Percentiles rank a stretch among this genome's conserved stretches.
phyloP scores from a whole-genome alignment of 139 green algal genomes.

The Micromonas commoda region DNA sequence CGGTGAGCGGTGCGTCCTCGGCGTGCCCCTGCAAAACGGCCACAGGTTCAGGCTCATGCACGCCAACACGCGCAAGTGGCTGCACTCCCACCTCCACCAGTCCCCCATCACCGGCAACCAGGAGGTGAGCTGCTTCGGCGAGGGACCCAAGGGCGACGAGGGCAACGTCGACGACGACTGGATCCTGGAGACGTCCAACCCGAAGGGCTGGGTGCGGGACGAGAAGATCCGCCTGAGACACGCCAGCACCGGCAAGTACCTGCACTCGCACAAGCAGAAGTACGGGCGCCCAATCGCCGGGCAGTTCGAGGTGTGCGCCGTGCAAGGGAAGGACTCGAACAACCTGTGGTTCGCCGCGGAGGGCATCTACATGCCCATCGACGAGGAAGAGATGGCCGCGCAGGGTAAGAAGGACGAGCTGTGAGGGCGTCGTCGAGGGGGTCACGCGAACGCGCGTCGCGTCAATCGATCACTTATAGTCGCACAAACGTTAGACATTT shows the following conservation, averaged over 20 bases:
- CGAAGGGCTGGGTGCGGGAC: slow-evolving; percentile 31
- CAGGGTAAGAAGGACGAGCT: slow-evolving; percentile 2
- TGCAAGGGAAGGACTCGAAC: slow-evolving; percentile 40
- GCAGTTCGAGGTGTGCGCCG: slow-evolving; percentile 63
- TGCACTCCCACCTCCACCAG: slow-evolving; percentile 80
- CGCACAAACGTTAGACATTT: too few relatives aligned
- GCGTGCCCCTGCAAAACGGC: slow-evolving; percentile 48
- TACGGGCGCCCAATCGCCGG: slow-evolving; percentile 71
- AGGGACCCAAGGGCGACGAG: slow-evolving; percentile 41
- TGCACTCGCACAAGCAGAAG: slow-evolving; percentile 55
- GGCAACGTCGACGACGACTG: slow-evolving; percentile 58
- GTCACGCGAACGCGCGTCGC: too few relatives aligned
- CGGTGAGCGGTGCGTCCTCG: slow-evolving; percentile 33
- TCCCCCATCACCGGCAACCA: slow-evolving; percentile 78
- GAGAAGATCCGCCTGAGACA: slow-evolving; percentile 60
- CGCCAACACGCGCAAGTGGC: slow-evolving; percentile 69
- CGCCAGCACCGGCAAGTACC: slow-evolving; percentile 56
- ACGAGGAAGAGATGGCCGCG: not conserved
- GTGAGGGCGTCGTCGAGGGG: not conserved
- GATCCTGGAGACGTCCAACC: slow-evolving; percentile 45
- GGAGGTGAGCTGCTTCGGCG: slow-evolving; percentile 77
- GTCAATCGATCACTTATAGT: too few relatives aligned
- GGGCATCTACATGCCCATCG: slow-evolving; percentile 64
- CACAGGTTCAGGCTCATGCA: slow-evolving; percentile 69
- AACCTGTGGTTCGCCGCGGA: slow-evolving; percentile 68